Percentiles rank a stretch among this genome's conserved stretches.
These are phyloP conservation scores for Aurantiochytrium sp. DNA, from an alignment of 108 stramenopile genomes.

Conservation along the genomic window DNA sequence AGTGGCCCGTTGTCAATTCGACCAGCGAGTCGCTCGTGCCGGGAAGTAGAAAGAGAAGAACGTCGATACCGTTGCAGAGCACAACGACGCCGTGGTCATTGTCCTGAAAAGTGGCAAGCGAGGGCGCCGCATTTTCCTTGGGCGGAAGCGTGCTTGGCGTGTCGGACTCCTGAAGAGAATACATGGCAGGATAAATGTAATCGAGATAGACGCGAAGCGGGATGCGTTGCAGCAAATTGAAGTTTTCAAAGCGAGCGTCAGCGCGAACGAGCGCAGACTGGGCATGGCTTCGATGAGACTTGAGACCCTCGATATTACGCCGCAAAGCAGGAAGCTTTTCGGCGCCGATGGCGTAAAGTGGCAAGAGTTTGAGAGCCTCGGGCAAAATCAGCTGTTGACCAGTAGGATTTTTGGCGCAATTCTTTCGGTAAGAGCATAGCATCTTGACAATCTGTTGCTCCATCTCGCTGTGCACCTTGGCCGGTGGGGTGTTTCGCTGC, in stretches of 20 bases:
- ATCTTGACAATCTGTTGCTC: slow-evolving; percentile 7
- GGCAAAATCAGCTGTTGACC: slow-evolving; percentile 75
- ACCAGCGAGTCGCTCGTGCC: not conserved
- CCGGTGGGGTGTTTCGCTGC: not conserved
- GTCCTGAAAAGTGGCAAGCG: not conserved
- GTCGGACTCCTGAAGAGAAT: not conserved
- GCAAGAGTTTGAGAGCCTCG: slow-evolving; percentile 71
- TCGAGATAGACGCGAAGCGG: not conserved
- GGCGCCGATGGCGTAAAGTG: slow-evolving; percentile 62
- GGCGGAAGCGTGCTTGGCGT: not conserved
- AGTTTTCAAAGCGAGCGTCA: not conserved
- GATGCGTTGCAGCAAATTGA: not conserved
- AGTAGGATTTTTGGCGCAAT: slow-evolving; percentile 58
- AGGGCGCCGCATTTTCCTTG: not conserved
- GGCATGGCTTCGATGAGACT: not conserved
- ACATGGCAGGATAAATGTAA: not conserved
- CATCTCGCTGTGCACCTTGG: not conserved
- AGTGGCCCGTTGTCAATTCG: not conserved
- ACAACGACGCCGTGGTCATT: not conserved
- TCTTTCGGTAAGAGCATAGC: slow-evolving; percentile 62
- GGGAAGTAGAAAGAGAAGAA: not conserved
- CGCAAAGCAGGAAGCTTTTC: slow-evolving; percentile 19
- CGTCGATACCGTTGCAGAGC: not conserved
- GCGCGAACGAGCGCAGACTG: slow-evolving; percentile 11
- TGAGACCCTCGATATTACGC: not conserved